A percentile compares a stretch with the other conserved stretches of the same genome.
Evolutionary conservation across 2,329 filamentous ascomycete species (phyloP).

Genomic region (Talaromyces verruculosus): DNA sequence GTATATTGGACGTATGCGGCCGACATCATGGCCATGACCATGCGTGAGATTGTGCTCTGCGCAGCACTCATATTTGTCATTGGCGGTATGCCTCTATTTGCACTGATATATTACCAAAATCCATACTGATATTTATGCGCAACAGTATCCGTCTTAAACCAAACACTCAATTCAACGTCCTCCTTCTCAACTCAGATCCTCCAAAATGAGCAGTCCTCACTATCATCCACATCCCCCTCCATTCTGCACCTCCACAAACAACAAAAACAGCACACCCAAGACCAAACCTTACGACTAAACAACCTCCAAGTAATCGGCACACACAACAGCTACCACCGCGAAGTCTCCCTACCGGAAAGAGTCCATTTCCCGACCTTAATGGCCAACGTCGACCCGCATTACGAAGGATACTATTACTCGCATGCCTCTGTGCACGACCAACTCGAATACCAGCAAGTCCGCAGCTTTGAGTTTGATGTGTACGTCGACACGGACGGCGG

Average conservation of each 20-base stretch:
- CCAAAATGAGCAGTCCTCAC: background rate
- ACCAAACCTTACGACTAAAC: conserved; percentile 18
- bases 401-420: conserved; percentile 21
- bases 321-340: conserved; percentile 23
- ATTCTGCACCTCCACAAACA: background rate
- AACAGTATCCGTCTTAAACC: conserved; percentile 20
- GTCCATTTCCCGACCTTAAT: conserved; percentile 16
- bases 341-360: conserved; percentile 19
- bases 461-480: conserved; percentile 22
- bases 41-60: conserved; percentile 22
- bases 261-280: conserved; percentile 14
- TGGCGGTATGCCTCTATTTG: conserved; percentile 11
- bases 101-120: background rate
- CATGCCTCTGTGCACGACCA: conserved; percentile 22
- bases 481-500: conserved; percentile 20
- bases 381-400: conserved; percentile 15
- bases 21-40: conserved; percentile 19
- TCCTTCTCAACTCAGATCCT: conserved; percentile 4
- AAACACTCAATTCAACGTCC: conserved; percentile 16
- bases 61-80: conserved; percentile 21
- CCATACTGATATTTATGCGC: background rate
- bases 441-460: conserved; percentile 20
- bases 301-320: conserved; percentile 21
- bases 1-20: background rate
- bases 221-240: conserved; percentile 4